Base-by-base conservation (phyloP, 108 stramenopile species). In the Cyclostephanos tholiformis region DNA sequence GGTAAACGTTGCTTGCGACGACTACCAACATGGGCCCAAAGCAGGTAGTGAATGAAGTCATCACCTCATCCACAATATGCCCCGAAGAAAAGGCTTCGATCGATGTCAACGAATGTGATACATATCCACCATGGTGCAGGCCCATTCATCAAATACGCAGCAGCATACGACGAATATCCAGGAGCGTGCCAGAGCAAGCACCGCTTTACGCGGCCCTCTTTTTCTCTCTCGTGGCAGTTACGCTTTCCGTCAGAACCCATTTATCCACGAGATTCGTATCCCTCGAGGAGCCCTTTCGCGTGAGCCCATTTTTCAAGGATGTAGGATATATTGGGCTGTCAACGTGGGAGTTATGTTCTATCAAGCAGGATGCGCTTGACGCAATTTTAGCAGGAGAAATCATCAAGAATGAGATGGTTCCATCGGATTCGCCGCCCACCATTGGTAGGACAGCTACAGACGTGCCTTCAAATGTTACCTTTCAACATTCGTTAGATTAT, bases 131-230 rank as follows among this genome's bases (percentile, higher is more conserved):
- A 3, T 23, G 23, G 4, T 26, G 53, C 53, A 26, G 22, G 6
- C 14, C 53, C 7, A 26, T 27, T 27, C 53, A 55, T 27, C 53
- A 27, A 55, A 25, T 55, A 26, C 25, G 26, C 23, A 55, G 22
- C 9, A 20, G 4, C 53, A 23, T 26, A 1, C 53, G 23, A 10
- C 25, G 22, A 2, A 12, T 10, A 25, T 26, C 23, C 53, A 55
- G 4, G 26, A 23, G 44, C 9, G 17, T 65, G 14, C 46, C 56
- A 13, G 64, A 62, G 23, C 55, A 65, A 22, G 11, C 65, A 13
- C 64, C 61, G 23, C 70, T 78, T 25, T 78, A 78, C 53, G 22
- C 41, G 11, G 77, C 77, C 17, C 22, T 78, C 19, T 71, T 78
- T 30, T 48, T 32, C 57, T 78, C 77, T 2, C n/a, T 78, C 23